Conservation (phyloP, 192 early-diverging fungal genomes). For the Gigaspora rosea region DNA sequence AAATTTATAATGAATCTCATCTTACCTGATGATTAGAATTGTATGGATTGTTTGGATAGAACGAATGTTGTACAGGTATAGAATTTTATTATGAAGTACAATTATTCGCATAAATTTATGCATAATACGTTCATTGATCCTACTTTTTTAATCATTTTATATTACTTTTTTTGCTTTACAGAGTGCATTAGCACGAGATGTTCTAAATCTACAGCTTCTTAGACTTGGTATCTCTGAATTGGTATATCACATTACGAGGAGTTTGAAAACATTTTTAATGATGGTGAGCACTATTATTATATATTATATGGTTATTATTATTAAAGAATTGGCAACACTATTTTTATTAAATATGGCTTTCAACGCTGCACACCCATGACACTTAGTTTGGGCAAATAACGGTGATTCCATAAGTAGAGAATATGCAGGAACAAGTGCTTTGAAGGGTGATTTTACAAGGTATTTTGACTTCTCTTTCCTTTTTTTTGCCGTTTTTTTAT, state of each 20-base stretch:
- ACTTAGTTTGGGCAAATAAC: slow-evolving; percentile 77
- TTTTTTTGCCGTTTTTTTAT: neutral
- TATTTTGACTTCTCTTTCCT: neutral
- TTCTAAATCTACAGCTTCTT: slow-evolving; percentile 68
- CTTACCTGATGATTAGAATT: slow-evolving; percentile 56
- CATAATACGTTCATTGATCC: neutral
- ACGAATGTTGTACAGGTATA: slow-evolving; percentile 81
- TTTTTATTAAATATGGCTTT: neutral
- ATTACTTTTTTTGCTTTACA: slow-evolving; percentile 16
- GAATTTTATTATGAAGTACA: slow-evolving; percentile 4
- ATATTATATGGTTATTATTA: neutral
- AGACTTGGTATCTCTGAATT: slow-evolving; percentile 66
- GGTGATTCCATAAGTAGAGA: slow-evolving; percentile 76
- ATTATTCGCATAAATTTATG: neutral
- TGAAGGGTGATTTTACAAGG: slow-evolving; percentile 78
- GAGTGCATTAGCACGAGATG: slow-evolving; percentile 63
- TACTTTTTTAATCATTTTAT: neutral
- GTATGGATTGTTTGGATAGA: slow-evolving; percentile 98
- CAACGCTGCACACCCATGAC: neutral
- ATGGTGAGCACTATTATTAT: slow-evolving; percentile 30
- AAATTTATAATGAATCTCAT: neutral
- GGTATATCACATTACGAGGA: slow-evolving; percentile 63
- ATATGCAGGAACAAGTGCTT: slow-evolving; percentile 77
- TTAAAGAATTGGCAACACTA: neutral
- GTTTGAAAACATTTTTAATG: slow-evolving; percentile 67